phyloP scores from a whole-genome alignment of 73 alveolate species.

The Blepharisma stoltei region DNA sequence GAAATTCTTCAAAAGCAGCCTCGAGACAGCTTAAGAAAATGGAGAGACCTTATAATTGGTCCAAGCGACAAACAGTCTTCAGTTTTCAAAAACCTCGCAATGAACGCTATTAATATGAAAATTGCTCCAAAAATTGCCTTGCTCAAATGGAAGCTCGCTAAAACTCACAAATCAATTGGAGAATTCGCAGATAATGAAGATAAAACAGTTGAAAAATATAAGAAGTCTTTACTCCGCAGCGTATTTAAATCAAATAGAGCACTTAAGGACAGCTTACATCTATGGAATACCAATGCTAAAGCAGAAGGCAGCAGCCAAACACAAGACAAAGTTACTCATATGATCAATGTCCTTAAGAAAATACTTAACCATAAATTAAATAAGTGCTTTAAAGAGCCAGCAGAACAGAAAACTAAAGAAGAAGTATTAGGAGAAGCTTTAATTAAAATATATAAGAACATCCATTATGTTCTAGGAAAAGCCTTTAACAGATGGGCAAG shows the following conservation, averaged over 20 bases:
- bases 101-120: not conserved
- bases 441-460: constrained; percentile 3
- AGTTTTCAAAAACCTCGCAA: not conserved
- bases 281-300: not conserved
- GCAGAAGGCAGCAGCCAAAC: not conserved
- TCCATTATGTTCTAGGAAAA: not conserved
- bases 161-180: not conserved
- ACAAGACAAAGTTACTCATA: not conserved
- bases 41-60: not conserved
- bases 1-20: not conserved
- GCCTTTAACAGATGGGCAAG: constrained; percentile 21
- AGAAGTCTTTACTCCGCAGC: constrained; percentile 13
- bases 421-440: not conserved
- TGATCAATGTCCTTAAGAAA: not conserved
- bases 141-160: constrained; percentile 11
- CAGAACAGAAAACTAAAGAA: constrained; percentile 9
- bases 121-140: constrained; percentile 15
- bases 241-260: constrained; percentile 1
- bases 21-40: not conserved
- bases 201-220: constrained; percentile 3
- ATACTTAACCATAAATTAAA: not conserved
- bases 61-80: not conserved
- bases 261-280: not conserved
- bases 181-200: not conserved
- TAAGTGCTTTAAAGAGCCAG: not conserved